These are phyloP conservation scores for Erysimum pusillum DNA, from an alignment of 441 rosid genomes.

Conservation along the genomic window DNA sequence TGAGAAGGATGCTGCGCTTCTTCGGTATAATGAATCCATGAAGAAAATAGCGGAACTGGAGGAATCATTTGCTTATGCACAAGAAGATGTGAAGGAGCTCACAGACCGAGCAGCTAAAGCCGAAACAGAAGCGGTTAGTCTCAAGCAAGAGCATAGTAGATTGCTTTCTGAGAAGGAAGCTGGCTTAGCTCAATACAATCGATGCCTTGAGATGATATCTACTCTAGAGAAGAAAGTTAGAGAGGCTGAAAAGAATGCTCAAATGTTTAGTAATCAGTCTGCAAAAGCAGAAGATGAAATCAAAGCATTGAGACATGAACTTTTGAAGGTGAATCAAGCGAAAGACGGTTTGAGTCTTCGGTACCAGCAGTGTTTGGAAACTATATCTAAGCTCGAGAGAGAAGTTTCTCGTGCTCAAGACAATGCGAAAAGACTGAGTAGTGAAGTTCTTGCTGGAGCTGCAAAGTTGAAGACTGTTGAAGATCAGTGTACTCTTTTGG, in stretches of 20 bases:
- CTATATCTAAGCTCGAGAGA: conserved; percentile 68
- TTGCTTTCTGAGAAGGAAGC: conserved; percentile 63
- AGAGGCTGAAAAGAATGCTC: conserved; percentile 63
- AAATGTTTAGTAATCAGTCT: conserved; percentile 59
- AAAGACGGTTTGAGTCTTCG: conserved; percentile 55
- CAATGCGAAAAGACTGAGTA: conserved; percentile 63
- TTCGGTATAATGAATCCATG: conserved; percentile 60
- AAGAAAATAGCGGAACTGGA: conserved; percentile 61
- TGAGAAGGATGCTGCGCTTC: conserved; percentile 61
- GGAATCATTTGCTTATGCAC: conserved; percentile 45
- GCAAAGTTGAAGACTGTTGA: conserved; percentile 72
- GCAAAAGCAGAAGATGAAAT: conserved; percentile 74
- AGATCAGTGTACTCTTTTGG: conserved; percentile 65
- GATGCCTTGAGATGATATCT: conserved; percentile 65
- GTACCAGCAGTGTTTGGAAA: conserved; percentile 68
- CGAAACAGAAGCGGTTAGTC: conserved; percentile 61
- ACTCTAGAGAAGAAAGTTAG: conserved; percentile 67
- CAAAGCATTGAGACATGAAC: conserved; percentile 56
- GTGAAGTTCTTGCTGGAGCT: conserved; percentile 67
- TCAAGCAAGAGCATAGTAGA: conserved; percentile 62
- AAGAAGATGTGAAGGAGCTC: conserved; percentile 52
- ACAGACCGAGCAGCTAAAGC: conserved; percentile 54
- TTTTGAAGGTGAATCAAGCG: conserved; percentile 59
- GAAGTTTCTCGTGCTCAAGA: conserved; percentile 70
- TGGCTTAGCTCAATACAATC: conserved; percentile 59